Base-by-base conservation (phyloP, 257 asterid species). In the Forsythia viridissima region DNA sequence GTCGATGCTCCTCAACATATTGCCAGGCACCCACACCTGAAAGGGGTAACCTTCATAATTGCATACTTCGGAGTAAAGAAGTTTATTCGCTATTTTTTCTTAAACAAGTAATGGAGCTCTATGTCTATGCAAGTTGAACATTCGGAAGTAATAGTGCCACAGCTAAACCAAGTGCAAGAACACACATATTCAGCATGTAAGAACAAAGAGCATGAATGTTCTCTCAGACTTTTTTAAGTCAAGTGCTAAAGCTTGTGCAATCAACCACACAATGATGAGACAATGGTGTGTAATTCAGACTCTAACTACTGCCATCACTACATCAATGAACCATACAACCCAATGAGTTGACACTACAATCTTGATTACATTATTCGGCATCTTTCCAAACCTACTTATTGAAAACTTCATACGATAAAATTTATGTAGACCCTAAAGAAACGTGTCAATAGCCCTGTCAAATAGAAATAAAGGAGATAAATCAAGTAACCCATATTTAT, bases 1-100 rank as follows among this genome's bases (percentile, higher is more conserved):
- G 97, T 41, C 97, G 92, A 81, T 92, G 91, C 84, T 89, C 93
- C 84, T 89, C 94, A 83, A 96, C 83, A 77, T 89, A 87, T 82
- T 91, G 79, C 99, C 99, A 96, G 42, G 98, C 97, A 82, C 93
- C 98, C 81, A 92, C 76, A 85, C 87, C 99, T 95, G 89, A 73
- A 85, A 85, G 82, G 76, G 83, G 85, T 18, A 75, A 79, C 75
- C 51, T 57, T 78, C 79, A 81, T 71, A 79, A 74, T 90, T 77
- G 36, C 71, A 72, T 39, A 80, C 51, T 77, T 72, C 67, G 44
- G 34, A n/a, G 20, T 77, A 40, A 34, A 81, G 36, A 59, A 57
- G 71, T 51, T 68, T 72, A 67, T 59, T 42, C 36, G n/a, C 36
- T 55, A 57, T 41, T 36, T 30, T 63, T 70, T 71, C 34, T 36